These are phyloP conservation scores for Chrysochromulina parva DNA, from an alignment of 78 protist species.

Conservation along the genomic window DNA sequence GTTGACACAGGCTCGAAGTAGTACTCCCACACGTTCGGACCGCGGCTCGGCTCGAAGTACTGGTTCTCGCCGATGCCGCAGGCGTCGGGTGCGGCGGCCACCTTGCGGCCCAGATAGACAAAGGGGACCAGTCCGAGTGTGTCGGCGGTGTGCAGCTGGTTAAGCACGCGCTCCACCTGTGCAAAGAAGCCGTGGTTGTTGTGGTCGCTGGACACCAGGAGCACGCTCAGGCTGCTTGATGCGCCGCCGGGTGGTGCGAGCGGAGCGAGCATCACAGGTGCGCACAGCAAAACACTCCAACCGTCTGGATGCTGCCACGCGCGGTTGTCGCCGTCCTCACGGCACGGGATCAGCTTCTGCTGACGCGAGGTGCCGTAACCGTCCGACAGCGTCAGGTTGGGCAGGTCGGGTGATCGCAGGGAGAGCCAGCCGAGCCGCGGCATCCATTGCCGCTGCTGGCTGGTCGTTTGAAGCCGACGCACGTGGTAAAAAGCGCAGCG, in stretches of 20 bases:
- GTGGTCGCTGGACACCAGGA: background rate
- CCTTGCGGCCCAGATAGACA: constrained; percentile 6
- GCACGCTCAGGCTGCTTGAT: background rate
- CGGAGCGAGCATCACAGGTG: too few relatives aligned
- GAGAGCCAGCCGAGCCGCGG: too few relatives aligned
- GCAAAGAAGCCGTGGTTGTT: constrained; percentile 30
- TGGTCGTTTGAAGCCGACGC: too few relatives aligned
- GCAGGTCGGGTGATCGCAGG: too few relatives aligned
- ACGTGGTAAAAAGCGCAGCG: too few relatives aligned
- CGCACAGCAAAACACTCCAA: too few relatives aligned
- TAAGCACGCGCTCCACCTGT: constrained; percentile 21
- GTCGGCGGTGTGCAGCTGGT: background rate
- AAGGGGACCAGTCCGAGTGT: background rate
- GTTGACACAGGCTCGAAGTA: constrained; percentile 9
- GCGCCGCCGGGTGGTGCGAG: background rate
- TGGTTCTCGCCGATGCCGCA: constrained; percentile 11
- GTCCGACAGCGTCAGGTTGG: too few relatives aligned
- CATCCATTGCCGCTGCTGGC: too few relatives aligned
- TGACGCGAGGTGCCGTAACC: too few relatives aligned
- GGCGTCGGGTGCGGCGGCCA: background rate
- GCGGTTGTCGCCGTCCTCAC: too few relatives aligned
- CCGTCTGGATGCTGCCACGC: too few relatives aligned
- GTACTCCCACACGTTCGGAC: constrained; percentile 21
- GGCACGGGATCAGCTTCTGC: too few relatives aligned
- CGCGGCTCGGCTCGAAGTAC: background rate